A percentile compares a stretch with the other conserved stretches of the same genome.
These are phyloP conservation scores for Furcasterigmium sp. DNA, from an alignment of 2,329 filamentous ascomycete genomes.

Conservation along the genomic window DNA sequence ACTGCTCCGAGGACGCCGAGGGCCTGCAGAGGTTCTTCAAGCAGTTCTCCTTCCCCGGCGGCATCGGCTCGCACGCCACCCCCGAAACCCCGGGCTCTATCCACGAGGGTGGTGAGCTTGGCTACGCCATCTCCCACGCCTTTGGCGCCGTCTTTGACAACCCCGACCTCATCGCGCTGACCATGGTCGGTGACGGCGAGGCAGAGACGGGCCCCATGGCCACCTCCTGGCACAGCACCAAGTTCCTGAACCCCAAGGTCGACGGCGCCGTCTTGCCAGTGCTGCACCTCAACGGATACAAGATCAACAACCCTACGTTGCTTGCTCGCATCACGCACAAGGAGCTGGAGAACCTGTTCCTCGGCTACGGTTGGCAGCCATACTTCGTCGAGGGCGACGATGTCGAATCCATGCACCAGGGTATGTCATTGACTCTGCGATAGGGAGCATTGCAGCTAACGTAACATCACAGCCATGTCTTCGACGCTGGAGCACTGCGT, in stretches of 20 bases:
- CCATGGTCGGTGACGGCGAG: constrained; percentile 77
- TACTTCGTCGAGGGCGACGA: constrained; percentile 78
- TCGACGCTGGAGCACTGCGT: constrained; percentile 70
- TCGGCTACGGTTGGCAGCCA: constrained; percentile 73
- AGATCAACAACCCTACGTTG: constrained; percentile 76
- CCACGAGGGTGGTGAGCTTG: constrained; percentile 76
- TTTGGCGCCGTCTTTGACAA: constrained; percentile 74
- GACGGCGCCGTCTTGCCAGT: constrained; percentile 75
- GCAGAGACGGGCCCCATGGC: constrained; percentile 76
- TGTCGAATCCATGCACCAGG: constrained; percentile 70
- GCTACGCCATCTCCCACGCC: constrained; percentile 75
- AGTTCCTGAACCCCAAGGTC: constrained; percentile 74
- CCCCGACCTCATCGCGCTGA: constrained; percentile 68
- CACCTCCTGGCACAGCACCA: constrained; percentile 77
- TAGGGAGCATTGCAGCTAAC: too few relatives aligned
- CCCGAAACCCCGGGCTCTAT: constrained; percentile 73
- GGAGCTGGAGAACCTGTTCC: constrained; percentile 64
- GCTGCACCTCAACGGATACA: constrained; percentile 77
- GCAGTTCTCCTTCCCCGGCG: constrained; percentile 76
- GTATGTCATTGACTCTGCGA: too few relatives aligned
- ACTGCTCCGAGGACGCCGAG: constrained; percentile 62
- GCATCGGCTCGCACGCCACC: constrained; percentile 72
- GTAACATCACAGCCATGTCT: too few relatives aligned
- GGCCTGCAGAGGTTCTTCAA: constrained; percentile 76
- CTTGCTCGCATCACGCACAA: constrained; percentile 69